Evolutionary conservation across 2,329 filamentous ascomycete genomes (phyloP), one percentile per base, ranked within the genome.

Genomic region (Scedosporium apiospermum): DNA sequence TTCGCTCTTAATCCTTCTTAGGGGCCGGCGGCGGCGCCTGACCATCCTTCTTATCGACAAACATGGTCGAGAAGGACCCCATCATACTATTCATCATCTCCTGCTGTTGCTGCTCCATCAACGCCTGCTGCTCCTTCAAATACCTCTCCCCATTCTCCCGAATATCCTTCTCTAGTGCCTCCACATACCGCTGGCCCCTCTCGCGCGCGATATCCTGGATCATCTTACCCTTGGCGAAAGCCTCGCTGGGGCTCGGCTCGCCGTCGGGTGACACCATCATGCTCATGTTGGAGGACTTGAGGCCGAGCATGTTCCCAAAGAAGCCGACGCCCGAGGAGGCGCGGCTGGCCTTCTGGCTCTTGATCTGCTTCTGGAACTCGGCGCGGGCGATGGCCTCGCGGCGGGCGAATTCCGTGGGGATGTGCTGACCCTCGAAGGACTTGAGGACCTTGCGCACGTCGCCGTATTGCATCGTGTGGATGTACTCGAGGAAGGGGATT

Each of bases 401-500:
- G 62, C 88, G 86, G 21, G 92, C 89, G 70, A 98, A 99, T 74
- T 99, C 95, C 10, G 83, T 83, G 4, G 95, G 91, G 63, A 99
- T 96, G 69, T 93, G 83, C 71, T 88, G 91, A 73, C 92, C 93
- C 63, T 96, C 87, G 70, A 96, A 96, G 0, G 90, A 93, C 77
- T 90, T 91, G 72, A 97, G 77, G 3, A 95, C 88, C 69, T 89
- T 87, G 68, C 95, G 90, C 14, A 96, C 90, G 70, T 99, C 95
- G 61, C 87, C 82, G 69, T 91, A 90, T 67, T 92, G 89, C 90
- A 98, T 96, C 21, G 92, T 95, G 67, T 92, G 91, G 67, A 99
- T 86, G 76, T 97, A 98, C 78, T 99, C 95, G 65, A 99, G 87
- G 85, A 99, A 97, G 12, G 95, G 95, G 64, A 99, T 96, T 58